Conservation (phyloP, 108 stramenopile species). For the Nitzschia sp. region DNA sequence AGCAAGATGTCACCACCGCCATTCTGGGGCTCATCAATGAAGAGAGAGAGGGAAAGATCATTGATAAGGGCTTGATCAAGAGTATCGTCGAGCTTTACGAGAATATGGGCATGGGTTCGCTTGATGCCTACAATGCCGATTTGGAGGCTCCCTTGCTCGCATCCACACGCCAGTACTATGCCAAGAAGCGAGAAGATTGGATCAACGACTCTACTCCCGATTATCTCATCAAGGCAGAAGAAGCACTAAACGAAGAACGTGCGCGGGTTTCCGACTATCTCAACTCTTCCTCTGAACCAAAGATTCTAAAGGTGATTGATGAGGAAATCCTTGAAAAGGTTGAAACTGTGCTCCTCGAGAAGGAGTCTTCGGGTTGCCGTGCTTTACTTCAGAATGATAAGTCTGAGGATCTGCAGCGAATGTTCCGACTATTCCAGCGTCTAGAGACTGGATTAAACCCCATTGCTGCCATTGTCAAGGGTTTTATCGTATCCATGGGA, state of each 20-base stretch:
- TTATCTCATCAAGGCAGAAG: slow-evolving; percentile 97
- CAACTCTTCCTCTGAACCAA: slow-evolving; percentile 84
- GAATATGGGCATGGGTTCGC: slow-evolving; percentile 93
- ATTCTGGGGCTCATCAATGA: slow-evolving; percentile 92
- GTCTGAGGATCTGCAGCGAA: slow-evolving; percentile 91
- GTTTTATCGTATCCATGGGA: slow-evolving; percentile 84
- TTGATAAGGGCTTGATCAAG: slow-evolving; percentile 95
- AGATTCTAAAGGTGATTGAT: slow-evolving; percentile 89
- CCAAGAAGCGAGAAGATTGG: slow-evolving; percentile 94
- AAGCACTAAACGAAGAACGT: slow-evolving; percentile 85
- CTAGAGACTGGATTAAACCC: slow-evolving; percentile 92
- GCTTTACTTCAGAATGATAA: slow-evolving; percentile 96
- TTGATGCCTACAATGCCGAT: slow-evolving; percentile 90
- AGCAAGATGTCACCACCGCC: slow-evolving; percentile 79
- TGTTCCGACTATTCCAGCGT: slow-evolving; percentile 94
- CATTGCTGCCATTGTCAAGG: slow-evolving; percentile 89
- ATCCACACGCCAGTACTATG: slow-evolving; percentile 90
- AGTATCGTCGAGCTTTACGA: slow-evolving; percentile 94
- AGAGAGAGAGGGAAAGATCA: slow-evolving; percentile 92
- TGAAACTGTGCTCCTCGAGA: slow-evolving; percentile 91
- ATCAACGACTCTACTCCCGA: slow-evolving; percentile 95
- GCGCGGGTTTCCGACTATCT: slow-evolving; percentile 92
- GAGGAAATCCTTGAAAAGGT: slow-evolving; percentile 95
- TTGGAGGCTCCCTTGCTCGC: slow-evolving; percentile 89
- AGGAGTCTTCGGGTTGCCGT: slow-evolving; percentile 95